Base-by-base conservation (phyloP, 345 rosid species). In the Camelina neglecta region DNA sequence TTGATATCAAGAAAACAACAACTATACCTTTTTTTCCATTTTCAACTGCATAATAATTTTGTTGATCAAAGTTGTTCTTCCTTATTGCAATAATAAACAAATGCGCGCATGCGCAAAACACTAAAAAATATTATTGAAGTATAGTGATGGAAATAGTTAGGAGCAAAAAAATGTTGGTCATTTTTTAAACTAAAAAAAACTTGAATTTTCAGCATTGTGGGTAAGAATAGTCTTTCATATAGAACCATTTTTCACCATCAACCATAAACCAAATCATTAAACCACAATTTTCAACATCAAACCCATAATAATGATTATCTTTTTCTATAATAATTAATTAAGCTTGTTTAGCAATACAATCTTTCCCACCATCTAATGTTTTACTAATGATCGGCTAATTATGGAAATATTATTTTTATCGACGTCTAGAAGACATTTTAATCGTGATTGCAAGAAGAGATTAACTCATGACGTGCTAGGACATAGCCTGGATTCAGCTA, bases 31-130 rank as follows among this genome's bases (percentile, higher is more conserved):
- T 60, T 75, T 69, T 29, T 8, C 48, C 48, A 42, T 54, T 76
- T 69, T 76, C 80, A 76, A 69, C 62, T 45, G 50, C 65, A 61
- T 62, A 56, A 76, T 76, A 44, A 76, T 76, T 69, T 55, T 16
- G 75, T 47, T 76, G 15, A 68, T 53, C 62, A 75, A 75, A 75
- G 74, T 75, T 60, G 79, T 5, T 13, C 41, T 68, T 68, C 18
- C 11, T 33, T 59, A 74, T 48, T 38, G 33, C 1, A 18, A 18
- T 54, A 49, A 59, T 67, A 67, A 60, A 60, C 38, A 31, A 68
- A 41, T 60, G 56, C 13, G 64, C 74, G 64, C 74, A 61, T 68
- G 79, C 74, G 69, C 8, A 26, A 21, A 53, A 51, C 56, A 75
- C 50, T 2, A 29, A 4, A 20, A 6, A n/a, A 23, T 24, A 29